These are phyloP conservation scores for Breynia disticha DNA, from an alignment of 441 rosid genomes.

Conservation along the genomic window DNA sequence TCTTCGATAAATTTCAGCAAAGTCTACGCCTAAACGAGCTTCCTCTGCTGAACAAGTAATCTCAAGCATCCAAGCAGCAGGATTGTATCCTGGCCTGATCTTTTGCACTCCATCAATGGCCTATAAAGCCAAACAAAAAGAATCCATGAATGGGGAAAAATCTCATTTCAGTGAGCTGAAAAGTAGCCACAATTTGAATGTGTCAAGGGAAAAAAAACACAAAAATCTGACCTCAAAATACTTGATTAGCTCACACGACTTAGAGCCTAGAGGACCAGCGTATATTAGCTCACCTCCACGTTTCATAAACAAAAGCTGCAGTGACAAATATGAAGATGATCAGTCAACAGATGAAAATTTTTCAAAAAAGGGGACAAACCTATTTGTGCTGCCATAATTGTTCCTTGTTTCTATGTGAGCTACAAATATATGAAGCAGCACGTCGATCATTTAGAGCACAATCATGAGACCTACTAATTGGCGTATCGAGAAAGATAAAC, in stretches of 20 bases:
- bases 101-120: constrained; percentile 76
- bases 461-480: too few species aligned
- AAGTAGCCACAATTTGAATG: constrained; percentile 6
- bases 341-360: neutral
- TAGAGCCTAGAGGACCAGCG: constrained; percentile 89
- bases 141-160: constrained; percentile 4
- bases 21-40: constrained; percentile 58
- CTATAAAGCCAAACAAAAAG: constrained; percentile 21
- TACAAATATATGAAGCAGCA: neutral
- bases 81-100: constrained; percentile 71
- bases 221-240: constrained; percentile 63
- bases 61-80: constrained; percentile 99
- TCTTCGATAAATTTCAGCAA: constrained; percentile 73
- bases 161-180: constrained; percentile 4
- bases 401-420: neutral
- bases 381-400: neutral
- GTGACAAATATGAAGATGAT: neutral
- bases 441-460: too few species aligned
- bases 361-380: neutral
- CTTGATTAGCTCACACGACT: constrained; percentile 67
- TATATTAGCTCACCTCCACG: constrained; percentile 95
- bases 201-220: constrained; percentile 13
- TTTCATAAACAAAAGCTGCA: constrained; percentile 95
- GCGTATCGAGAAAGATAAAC: too few species aligned
- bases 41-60: constrained; percentile 74